Conservation (phyloP, 2,329 filamentous ascomycete genomes). For the Didymosphaeria variabile region DNA sequence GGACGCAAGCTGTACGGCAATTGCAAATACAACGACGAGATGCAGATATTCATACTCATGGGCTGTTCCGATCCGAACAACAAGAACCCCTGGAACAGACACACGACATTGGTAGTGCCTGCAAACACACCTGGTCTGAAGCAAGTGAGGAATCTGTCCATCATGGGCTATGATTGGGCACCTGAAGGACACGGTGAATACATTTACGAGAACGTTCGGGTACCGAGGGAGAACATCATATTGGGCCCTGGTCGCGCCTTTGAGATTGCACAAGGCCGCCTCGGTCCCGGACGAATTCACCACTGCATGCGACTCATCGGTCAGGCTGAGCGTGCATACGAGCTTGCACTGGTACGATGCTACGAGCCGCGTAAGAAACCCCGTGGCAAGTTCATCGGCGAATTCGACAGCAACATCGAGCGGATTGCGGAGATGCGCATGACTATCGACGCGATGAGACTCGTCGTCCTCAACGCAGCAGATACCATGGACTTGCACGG, state of each 20-base stretch:
- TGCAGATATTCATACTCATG: slow-evolving; percentile 49
- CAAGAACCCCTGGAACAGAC: slow-evolving; percentile 51
- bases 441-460: slow-evolving; percentile 52
- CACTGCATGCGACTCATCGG: slow-evolving; percentile 56
- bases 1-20: slow-evolving; percentile 55
- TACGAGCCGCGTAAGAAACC: slow-evolving; percentile 51
- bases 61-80: slow-evolving; percentile 53
- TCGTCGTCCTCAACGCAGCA: slow-evolving; percentile 54
- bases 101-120: slow-evolving; percentile 53
- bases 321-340: slow-evolving; percentile 54
- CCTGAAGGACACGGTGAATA: slow-evolving; percentile 56
- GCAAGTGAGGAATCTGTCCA: slow-evolving; percentile 51
- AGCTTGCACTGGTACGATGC: slow-evolving; percentile 52
- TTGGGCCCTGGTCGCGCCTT: slow-evolving; percentile 54
- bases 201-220: slow-evolving; percentile 53
- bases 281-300: slow-evolving; percentile 55
- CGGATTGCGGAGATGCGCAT: slow-evolving; percentile 54
- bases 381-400: slow-evolving; percentile 52
- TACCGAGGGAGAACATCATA: slow-evolving; percentile 54
- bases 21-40: slow-evolving; percentile 50
- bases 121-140: slow-evolving; percentile 50
- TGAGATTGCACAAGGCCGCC: slow-evolving; percentile 54
- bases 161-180: slow-evolving; percentile 56
- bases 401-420: slow-evolving; percentile 55
- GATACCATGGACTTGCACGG: slow-evolving; percentile 54